These are phyloP conservation scores for Parastagonospora nodorum DNA, from an alignment of 2,329 filamentous ascomycete genomes.

Conservation along the genomic window DNA sequence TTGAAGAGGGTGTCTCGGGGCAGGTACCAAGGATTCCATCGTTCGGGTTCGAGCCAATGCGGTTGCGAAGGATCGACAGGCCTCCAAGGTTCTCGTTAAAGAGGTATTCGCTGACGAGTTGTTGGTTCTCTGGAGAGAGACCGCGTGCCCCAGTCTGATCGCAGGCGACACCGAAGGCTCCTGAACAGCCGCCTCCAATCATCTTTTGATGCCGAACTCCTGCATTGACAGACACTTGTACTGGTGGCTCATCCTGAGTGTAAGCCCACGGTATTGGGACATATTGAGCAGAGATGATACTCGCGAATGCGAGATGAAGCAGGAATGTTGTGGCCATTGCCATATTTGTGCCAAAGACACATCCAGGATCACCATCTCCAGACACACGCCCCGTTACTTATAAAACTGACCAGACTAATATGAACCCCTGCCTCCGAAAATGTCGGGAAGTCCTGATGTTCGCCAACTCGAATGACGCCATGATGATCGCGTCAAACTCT, in stretches of 20 bases:
- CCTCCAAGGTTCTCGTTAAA: constrained; percentile 51
- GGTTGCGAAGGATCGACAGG: constrained; percentile 50
- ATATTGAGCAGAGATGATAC: constrained; percentile 4
- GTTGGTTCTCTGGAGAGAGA: constrained; percentile 42
- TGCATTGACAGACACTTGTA: constrained; percentile 3
- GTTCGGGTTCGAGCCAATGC: constrained; percentile 46
- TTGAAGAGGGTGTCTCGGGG: constrained; percentile 12
- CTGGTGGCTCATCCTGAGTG: constrained; percentile 1
- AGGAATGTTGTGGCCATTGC: not conserved
- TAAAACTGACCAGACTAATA: not conserved
- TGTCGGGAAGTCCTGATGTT: not conserved
- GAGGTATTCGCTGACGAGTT: constrained; percentile 47
- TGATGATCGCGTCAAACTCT: not conserved
- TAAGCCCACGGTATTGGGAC: constrained; percentile 7
- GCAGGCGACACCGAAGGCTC: constrained; percentile 11
- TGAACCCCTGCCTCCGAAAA: not conserved
- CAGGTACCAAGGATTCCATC: constrained; percentile 7
- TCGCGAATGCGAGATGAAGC: not conserved
- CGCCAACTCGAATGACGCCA: not conserved
- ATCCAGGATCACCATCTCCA: no score
- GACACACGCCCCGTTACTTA: not conserved
- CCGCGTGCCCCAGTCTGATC: constrained; percentile 9
- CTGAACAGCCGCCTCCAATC: constrained; percentile 12
- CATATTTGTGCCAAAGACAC: not conserved
- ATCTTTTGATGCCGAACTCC: constrained; percentile 8